phyloP scores from a whole-genome alignment of 2,329 filamentous ascomycete genomes.

The Calonectria leucothoes region DNA sequence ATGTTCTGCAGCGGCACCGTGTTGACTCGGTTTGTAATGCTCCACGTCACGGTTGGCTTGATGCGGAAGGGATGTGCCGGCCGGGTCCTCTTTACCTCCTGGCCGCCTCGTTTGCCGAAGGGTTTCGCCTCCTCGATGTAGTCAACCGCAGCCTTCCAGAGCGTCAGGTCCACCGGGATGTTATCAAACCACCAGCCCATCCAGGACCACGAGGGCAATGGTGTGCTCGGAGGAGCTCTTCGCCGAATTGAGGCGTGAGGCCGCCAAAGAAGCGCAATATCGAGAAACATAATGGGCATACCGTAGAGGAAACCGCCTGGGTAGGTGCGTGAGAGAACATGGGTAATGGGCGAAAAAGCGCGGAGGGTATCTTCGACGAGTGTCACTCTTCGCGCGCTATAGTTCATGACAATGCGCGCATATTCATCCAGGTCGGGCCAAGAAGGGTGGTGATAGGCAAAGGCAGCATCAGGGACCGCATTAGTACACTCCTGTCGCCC shows the following conservation, averaged over 20 bases:
- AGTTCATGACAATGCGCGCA: constrained; percentile 56
- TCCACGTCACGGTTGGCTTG: constrained; percentile 52
- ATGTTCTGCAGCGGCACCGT: constrained; percentile 50
- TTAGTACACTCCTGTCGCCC: constrained; percentile 48
- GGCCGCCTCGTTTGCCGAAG: constrained; percentile 44
- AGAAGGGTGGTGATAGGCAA: constrained; percentile 54
- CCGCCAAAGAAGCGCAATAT: constrained; percentile 58
- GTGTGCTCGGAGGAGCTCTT: constrained; percentile 48
- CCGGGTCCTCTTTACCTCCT: constrained; percentile 49
- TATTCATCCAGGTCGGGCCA: constrained; percentile 61
- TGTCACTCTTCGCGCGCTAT: constrained; percentile 53
- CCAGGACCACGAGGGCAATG: constrained; percentile 60
- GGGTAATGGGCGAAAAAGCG: constrained; percentile 57
- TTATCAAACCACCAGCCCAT: constrained; percentile 61
- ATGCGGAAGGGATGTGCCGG: constrained; percentile 53
- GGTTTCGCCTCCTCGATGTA: constrained; percentile 53
- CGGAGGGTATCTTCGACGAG: constrained; percentile 54
- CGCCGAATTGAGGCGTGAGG: constrained; percentile 56
- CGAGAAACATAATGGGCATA: constrained; percentile 60
- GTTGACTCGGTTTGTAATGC: constrained; percentile 52
- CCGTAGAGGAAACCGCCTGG: constrained; percentile 57
- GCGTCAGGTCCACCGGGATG: constrained; percentile 53
- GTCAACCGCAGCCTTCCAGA: constrained; percentile 57
- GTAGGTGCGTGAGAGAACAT: constrained; percentile 54
- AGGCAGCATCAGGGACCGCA: constrained; percentile 45